A percentile compares a stretch with the other conserved stretches of the same genome.
Conservation (phyloP, 2,329 filamentous ascomycete genomes). For the Pseudocercospora cruenta region DNA sequence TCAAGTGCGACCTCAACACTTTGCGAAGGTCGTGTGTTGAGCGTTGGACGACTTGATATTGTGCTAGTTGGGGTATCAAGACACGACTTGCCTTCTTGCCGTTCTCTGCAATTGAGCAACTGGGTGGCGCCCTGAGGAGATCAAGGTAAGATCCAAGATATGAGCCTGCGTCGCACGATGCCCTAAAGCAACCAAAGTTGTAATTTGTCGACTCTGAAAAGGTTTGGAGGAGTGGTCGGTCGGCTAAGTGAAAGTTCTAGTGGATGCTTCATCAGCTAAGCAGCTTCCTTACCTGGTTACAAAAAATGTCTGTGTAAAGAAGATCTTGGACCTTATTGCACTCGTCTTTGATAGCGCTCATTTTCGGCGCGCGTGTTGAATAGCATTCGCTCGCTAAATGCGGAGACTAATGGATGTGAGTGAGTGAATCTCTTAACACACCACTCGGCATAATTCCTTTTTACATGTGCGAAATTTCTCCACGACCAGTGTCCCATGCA, state of each 20-base stretch:
- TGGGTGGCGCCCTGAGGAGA: not conserved
- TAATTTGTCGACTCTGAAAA: not conserved
- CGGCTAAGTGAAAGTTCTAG: not conserved
- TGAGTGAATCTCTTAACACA: not conserved
- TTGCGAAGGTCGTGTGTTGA: not conserved
- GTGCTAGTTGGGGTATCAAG: not conserved
- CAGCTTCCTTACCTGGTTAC: not conserved
- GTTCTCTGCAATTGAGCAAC: not conserved
- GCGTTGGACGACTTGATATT: not conserved
- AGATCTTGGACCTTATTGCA: not conserved
- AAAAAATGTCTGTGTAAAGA: not conserved
- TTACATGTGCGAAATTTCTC: slow-evolving; percentile 3
- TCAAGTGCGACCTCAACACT: not conserved
- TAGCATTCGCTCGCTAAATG: not conserved
- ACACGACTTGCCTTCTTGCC: not conserved
- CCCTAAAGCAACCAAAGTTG: not conserved
- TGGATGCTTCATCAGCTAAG: not conserved
- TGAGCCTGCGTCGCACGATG: not conserved
- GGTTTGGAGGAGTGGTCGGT: not conserved
- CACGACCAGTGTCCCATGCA: not conserved
- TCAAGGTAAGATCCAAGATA: not conserved
- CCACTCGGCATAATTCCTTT: slow-evolving; percentile 1
- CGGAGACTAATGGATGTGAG: not conserved
- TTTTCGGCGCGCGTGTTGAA: not conserved
- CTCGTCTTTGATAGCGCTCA: not conserved